Percentiles rank a stretch among this genome's conserved stretches.
Evolutionary conservation across 148 eudicot species (phyloP).

Genomic region (Vaccinium darrowii): DNA sequence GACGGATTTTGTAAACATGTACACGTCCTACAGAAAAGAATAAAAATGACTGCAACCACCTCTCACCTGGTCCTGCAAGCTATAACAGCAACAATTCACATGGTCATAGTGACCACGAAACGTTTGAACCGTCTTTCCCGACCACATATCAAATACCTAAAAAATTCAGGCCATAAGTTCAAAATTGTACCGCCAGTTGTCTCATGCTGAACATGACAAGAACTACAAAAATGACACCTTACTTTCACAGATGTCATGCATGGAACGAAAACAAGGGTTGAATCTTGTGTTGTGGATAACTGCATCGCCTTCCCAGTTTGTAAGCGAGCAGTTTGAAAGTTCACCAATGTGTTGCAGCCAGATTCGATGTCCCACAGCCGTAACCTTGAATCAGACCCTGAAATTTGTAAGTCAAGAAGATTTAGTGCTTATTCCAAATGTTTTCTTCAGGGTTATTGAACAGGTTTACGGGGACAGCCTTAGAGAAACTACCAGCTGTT

Average conservation of each 20-base stretch:
- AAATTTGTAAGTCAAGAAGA: constrained; percentile 7
- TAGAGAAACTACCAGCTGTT: background rate
- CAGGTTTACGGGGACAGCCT: background rate
- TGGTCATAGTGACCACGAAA: constrained; percentile 87
- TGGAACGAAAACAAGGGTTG: constrained; percentile 80
- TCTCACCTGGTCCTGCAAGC: constrained; percentile 61
- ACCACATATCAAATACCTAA: constrained; percentile 91
- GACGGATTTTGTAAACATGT: background rate
- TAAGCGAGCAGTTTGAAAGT: constrained; percentile 80
- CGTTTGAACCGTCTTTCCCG: constrained; percentile 55
- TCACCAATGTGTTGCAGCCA: constrained; percentile 89
- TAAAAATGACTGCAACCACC: background rate
- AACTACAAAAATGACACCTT: constrained; percentile 10
- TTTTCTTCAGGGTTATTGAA: background rate
- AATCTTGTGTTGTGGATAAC: constrained; percentile 70
- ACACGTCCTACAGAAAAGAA: background rate
- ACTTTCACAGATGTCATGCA: constrained; percentile 90
- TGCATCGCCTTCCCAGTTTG: constrained; percentile 77
- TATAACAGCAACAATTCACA: constrained; percentile 86
- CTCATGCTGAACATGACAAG: background rate
- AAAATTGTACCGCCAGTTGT: background rate
- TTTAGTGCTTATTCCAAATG: background rate
- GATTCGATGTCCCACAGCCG: constrained; percentile 94
- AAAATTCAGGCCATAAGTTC: constrained; percentile 7
- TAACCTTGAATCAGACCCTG: constrained; percentile 98